These are phyloP conservation scores for Uronychia binucleata DNA, from an alignment of 73 alveolate species.

Conservation along the genomic window DNA sequence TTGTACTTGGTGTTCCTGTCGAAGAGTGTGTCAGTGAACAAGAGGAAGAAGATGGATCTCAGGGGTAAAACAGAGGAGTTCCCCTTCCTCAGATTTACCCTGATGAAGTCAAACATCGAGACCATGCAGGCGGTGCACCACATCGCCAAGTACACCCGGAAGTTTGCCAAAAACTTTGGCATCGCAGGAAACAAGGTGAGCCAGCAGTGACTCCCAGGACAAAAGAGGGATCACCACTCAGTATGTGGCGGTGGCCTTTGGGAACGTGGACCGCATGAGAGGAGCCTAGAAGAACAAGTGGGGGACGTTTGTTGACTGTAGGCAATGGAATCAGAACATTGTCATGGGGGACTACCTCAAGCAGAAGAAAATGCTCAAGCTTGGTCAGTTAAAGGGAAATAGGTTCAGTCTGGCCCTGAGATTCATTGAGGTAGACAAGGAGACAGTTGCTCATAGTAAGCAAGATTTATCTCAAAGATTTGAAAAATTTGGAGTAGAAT, in stretches of 20 bases:
- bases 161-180: constrained; percentile 81
- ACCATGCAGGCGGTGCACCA: constrained; percentile 89
- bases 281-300: background rate
- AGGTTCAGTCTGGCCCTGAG: constrained; percentile 92
- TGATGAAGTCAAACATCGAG: constrained; percentile 90
- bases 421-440: constrained; percentile 69
- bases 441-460: constrained; percentile 2
- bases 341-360: constrained; percentile 81
- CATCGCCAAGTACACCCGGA: constrained; percentile 80
- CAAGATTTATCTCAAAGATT: constrained; percentile 58
- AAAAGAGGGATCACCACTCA: constrained; percentile 98
- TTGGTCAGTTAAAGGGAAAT: constrained; percentile 96
- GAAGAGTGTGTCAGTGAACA: constrained; percentile 32
- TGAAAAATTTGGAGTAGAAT: constrained; percentile 73
- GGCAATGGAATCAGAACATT: constrained; percentile 59
- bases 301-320: constrained; percentile 1
- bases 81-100: constrained; percentile 70
- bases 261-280: background rate
- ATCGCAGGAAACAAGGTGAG: constrained; percentile 98
- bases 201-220: too few species aligned
- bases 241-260: constrained; percentile 61
- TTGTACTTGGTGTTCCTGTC: constrained; percentile 35
- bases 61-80: constrained; percentile 35
- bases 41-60: constrained; percentile 48
- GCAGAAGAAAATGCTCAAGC: constrained; percentile 78